Conservation (phyloP, 2,329 filamentous ascomycete species). For the Cercospora janseana region DNA sequence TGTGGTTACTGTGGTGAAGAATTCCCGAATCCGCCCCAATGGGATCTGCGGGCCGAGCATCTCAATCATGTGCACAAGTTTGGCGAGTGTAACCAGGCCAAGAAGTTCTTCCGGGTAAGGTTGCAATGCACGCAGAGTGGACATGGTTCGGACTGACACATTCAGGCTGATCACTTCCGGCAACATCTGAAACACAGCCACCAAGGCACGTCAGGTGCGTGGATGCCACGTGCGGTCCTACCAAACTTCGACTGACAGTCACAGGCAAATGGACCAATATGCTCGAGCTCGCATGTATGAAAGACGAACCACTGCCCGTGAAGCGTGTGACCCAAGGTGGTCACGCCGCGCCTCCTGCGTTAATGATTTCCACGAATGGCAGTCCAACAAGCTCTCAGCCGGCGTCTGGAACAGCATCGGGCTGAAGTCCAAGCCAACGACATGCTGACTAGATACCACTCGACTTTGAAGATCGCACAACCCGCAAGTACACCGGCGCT, state of each 20-base stretch:
- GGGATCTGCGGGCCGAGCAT: constrained; percentile 83
- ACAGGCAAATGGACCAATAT: constrained; percentile 96
- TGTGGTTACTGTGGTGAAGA: constrained; percentile 97
- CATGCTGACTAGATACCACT: neutral
- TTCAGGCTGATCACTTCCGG: constrained; percentile 82
- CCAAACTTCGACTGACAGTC: constrained; percentile 47
- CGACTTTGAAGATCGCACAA: neutral
- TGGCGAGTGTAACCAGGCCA: constrained; percentile 94
- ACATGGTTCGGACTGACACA: constrained; percentile 5
- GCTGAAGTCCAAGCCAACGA: constrained; percentile 2
- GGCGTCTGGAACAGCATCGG: constrained; percentile 1
- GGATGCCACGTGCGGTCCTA: neutral
- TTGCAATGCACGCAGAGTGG: neutral
- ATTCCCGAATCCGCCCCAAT: constrained; percentile 82
- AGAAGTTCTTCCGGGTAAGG: constrained; percentile 82
- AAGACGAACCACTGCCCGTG: constrained; percentile 69
- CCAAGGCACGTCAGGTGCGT: constrained; percentile 20
- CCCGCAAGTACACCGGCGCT: neutral
- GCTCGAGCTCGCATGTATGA: constrained; percentile 94
- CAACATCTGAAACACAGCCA: constrained; percentile 84
- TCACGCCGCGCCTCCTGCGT: constrained; percentile 26
- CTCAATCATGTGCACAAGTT: constrained; percentile 93
- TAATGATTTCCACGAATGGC: constrained; percentile 32
- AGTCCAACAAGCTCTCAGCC: constrained; percentile 17
- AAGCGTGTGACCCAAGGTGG: constrained; percentile 24